phyloP scores from a whole-genome alignment of 1,139 yeast species.

The Suhomyces kunorum region DNA sequence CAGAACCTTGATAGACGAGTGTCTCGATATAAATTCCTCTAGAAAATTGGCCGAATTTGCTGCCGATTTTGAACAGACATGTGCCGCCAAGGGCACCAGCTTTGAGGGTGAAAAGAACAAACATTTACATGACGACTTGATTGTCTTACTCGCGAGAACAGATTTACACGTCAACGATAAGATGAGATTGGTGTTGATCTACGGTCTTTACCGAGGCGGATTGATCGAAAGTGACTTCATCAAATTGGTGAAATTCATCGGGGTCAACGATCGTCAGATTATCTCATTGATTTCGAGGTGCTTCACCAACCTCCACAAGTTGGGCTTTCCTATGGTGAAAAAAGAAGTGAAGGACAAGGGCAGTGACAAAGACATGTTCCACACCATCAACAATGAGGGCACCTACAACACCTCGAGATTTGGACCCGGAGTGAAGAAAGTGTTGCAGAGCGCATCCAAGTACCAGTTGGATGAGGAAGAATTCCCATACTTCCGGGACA shows the following conservation, averaged over 20 bases:
- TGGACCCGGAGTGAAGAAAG: constrained; percentile 66
- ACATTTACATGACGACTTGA: constrained; percentile 65
- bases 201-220: constrained; percentile 85
- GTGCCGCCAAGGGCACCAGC: constrained; percentile 72
- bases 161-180: constrained; percentile 61
- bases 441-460: constrained; percentile 50
- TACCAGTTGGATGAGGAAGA: constrained; percentile 53
- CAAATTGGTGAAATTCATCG: constrained; percentile 71
- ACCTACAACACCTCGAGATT: constrained; percentile 76
- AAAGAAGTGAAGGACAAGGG: constrained; percentile 38
- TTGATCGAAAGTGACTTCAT: constrained; percentile 70
- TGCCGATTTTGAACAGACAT: constrained; percentile 73
- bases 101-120: constrained; percentile 69
- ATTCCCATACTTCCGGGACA: constrained; percentile 79
- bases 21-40: constrained; percentile 53
- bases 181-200: constrained; percentile 72
- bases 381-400: constrained; percentile 66
- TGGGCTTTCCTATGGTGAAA: constrained; percentile 72
- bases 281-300: constrained; percentile 48
- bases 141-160: constrained; percentile 57
- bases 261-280: constrained; percentile 58
- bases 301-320: constrained; percentile 61
- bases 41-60: constrained; percentile 59
- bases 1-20: constrained; percentile 58
- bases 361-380: constrained; percentile 52